phyloP scores from a whole-genome alignment of 2,329 filamentous ascomycete genomes.

The Cytospora chrysosperma region DNA sequence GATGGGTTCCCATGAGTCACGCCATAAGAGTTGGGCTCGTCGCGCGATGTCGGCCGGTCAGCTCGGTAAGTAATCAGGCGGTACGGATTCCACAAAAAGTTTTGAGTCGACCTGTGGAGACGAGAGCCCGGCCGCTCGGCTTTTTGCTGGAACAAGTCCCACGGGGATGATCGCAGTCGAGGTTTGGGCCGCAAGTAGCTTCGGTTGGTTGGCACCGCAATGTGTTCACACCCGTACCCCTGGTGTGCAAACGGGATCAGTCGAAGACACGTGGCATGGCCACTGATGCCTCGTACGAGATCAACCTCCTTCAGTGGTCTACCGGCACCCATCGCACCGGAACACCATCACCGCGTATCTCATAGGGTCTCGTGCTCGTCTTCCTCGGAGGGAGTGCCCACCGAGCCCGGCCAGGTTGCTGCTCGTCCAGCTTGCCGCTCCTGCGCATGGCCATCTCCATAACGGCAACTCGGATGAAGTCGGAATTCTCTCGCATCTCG shows the following conservation, averaged over 20 bases:
- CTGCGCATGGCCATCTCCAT: slow-evolving; percentile 72
- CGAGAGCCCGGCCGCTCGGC: neutral
- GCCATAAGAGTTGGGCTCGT: slow-evolving; percentile 1
- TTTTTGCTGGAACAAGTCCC: neutral
- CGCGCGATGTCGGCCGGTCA: slow-evolving; percentile 18
- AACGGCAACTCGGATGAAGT: slow-evolving; percentile 69
- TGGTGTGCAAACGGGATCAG: neutral
- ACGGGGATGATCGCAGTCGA: neutral
- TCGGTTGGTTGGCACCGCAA: neutral
- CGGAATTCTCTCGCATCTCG: slow-evolving; percentile 68
- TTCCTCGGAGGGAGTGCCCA: slow-evolving; percentile 68
- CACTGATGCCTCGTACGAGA: neutral
- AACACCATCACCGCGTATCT: slow-evolving; percentile 57
- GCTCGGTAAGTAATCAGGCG: neutral
- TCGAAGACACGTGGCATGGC: neutral
- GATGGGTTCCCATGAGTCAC: slow-evolving; percentile 22
- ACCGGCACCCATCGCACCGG: slow-evolving; percentile 55
- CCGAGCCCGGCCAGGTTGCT: slow-evolving; percentile 64
- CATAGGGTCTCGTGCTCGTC: slow-evolving; percentile 51
- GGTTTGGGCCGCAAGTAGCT: no score
- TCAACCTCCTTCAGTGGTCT: slow-evolving; percentile 4
- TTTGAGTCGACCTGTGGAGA: neutral
- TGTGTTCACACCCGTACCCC: neutral
- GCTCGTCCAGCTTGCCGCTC: slow-evolving; percentile 64
- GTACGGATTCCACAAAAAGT: slow-evolving; percentile 1